A percentile compares a stretch with the other conserved stretches of the same genome.
These are phyloP conservation scores for Hippophae tibetana DNA, from an alignment of 306 rosid species.

Conservation along the genomic window DNA sequence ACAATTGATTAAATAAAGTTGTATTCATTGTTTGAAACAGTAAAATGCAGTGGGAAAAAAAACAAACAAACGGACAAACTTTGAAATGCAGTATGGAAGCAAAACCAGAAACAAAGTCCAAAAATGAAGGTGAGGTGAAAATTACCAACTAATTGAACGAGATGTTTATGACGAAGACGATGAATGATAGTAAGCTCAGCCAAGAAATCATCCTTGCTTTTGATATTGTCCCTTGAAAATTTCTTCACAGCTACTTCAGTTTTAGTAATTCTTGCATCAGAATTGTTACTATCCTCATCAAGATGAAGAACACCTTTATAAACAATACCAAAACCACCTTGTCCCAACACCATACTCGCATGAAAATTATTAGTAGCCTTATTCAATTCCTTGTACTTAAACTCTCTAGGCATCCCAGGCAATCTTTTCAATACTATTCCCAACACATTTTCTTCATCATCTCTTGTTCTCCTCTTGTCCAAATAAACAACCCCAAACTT, in stretches of 20 bases:
- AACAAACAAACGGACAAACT: too few relatives aligned
- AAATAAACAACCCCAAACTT: conserved; percentile 11
- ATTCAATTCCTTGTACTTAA: conserved; percentile 33
- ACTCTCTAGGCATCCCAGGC: conserved; percentile 49
- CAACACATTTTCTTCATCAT: conserved; percentile 22
- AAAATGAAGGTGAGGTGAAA: background rate
- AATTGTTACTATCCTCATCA: conserved; percentile 3
- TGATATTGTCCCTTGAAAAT: conserved; percentile 33
- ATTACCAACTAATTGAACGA: conserved; percentile 38
- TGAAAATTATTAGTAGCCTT: conserved; percentile 37
- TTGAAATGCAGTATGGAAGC: too few relatives aligned
- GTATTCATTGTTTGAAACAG: too few relatives aligned
- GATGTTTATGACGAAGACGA: conserved; percentile 47
- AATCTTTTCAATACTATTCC: conserved; percentile 25
- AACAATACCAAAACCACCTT: conserved; percentile 47
- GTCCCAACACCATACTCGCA: conserved; percentile 33
- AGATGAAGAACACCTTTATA: conserved; percentile 32
- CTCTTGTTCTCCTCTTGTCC: conserved; percentile 18
- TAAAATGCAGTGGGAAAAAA: too few relatives aligned
- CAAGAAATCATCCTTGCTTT: conserved; percentile 39
- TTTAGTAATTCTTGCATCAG: background rate
- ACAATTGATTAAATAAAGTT: too few relatives aligned
- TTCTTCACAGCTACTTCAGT: conserved; percentile 38
- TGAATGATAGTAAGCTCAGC: conserved; percentile 54
- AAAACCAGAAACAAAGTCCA: too few relatives aligned